phyloP scores from a whole-genome alignment of 768 basidiomycete genomes.

The Trametes coccinea region DNA sequence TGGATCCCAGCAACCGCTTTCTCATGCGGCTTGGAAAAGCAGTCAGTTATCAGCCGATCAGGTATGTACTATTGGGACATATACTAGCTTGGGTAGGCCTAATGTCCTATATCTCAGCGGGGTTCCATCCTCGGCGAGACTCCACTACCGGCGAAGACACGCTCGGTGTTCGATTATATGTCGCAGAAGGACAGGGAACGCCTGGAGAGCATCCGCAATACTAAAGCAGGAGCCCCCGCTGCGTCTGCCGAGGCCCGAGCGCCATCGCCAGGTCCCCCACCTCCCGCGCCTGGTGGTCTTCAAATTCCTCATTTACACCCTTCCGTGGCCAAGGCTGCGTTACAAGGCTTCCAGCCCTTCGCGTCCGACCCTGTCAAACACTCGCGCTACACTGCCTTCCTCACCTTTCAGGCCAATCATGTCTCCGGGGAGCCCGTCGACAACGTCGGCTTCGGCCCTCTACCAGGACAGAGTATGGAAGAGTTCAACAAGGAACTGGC shows the following conservation, averaged over 20 bases:
- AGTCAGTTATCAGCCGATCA: slow-evolving; percentile 67
- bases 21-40: slow-evolving; percentile 54
- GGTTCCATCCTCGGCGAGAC: slow-evolving; percentile 84
- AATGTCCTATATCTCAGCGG: slow-evolving; percentile 49
- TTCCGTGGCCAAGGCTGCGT: slow-evolving; percentile 80
- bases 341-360: slow-evolving; percentile 91
- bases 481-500: slow-evolving; percentile 80
- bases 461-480: slow-evolving; percentile 59
- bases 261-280: slow-evolving; percentile 30
- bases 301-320: slow-evolving; percentile 55
- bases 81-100: background rate
- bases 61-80: slow-evolving; percentile 43
- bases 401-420: slow-evolving; percentile 63
- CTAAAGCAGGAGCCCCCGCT: slow-evolving; percentile 29
- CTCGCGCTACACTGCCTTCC: slow-evolving; percentile 80
- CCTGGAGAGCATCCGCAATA: slow-evolving; percentile 54
- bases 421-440: slow-evolving; percentile 52
- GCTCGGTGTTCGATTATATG: slow-evolving; percentile 92
- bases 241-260: slow-evolving; percentile 23
- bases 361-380: slow-evolving; percentile 75
- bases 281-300: slow-evolving; percentile 34
- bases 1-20: slow-evolving; percentile 25
- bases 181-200: slow-evolving; percentile 91
- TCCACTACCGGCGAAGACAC: slow-evolving; percentile 62
- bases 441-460: slow-evolving; percentile 49